Conservation (phyloP, 169 alveolate species). For the Plasmodium ovale region DNA sequence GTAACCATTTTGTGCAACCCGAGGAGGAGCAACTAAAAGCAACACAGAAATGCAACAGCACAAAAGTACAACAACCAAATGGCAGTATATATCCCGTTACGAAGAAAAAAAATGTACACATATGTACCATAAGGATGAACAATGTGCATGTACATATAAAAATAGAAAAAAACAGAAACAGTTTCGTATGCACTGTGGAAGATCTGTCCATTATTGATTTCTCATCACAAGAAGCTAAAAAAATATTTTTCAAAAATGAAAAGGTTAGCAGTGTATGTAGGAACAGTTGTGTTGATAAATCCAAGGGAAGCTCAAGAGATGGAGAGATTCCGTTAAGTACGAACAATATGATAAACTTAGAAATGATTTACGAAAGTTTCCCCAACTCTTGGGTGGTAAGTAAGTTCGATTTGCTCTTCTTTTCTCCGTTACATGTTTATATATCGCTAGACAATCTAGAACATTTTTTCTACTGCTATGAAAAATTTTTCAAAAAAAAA, state of each 20-base stretch:
- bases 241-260: conserved; percentile 20
- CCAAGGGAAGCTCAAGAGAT: not conserved
- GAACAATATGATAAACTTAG: not conserved
- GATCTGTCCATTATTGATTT: conserved; percentile 13
- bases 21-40: not conserved
- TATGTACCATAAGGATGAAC: conserved; percentile 12
- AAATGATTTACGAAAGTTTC: conserved; percentile 9
- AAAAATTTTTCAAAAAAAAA: conserved; percentile 9
- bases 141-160: not conserved
- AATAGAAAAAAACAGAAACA: not conserved
- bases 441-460: conserved; percentile 21
- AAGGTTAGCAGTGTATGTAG: not conserved
- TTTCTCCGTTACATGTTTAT: conserved; percentile 34
- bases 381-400: not conserved
- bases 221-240: conserved; percentile 7
- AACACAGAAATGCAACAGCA: not conserved
- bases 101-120: conserved; percentile 54
- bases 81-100: not conserved
- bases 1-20: no score
- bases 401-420: conserved; percentile 1
- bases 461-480: conserved; percentile 22
- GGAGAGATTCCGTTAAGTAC: not conserved
- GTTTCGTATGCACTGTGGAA: not conserved
- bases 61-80: no score
- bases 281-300: not conserved